Conservation (phyloP, 164 flowering plant species). For the Tetrastigma voinierianum region DNA sequence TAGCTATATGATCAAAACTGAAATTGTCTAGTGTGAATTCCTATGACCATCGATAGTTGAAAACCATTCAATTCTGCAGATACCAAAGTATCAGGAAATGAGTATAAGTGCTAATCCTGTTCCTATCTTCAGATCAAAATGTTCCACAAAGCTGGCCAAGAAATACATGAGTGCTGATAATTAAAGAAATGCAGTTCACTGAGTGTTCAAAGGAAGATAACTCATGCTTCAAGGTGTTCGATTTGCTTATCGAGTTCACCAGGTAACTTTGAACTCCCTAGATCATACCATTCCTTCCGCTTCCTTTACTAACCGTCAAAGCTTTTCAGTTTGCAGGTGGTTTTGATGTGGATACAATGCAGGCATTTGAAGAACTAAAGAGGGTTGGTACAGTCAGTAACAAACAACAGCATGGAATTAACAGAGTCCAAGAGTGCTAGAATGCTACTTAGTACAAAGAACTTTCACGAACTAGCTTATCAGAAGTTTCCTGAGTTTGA, state of each 20-base stretch:
- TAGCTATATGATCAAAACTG: neutral
- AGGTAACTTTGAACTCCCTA: conserved; percentile 24
- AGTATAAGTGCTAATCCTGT: neutral
- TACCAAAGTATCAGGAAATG: neutral
- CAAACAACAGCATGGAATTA: neutral
- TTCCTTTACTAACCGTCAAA: conserved; percentile 1
- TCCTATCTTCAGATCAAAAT: conserved; percentile 48
- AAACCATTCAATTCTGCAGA: neutral
- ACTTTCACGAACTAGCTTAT: neutral
- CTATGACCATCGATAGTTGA: neutral
- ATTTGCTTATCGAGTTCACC: conserved; percentile 61
- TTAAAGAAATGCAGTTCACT: conserved; percentile 33
- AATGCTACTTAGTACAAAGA: neutral
- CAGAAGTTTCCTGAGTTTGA: neutral
- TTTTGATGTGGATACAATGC: conserved; percentile 30
- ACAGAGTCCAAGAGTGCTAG: neutral
- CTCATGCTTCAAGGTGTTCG: conserved; percentile 68
- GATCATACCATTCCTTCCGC: neutral
- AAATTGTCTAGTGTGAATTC: neutral
- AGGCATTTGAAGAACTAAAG: conserved; percentile 42
- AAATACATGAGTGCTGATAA: conserved; percentile 61
- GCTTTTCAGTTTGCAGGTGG: conserved; percentile 56
- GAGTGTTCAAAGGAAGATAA: conserved; percentile 35
- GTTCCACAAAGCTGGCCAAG: conserved; percentile 56
- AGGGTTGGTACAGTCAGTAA: conserved; percentile 8